These are phyloP conservation scores for Globisporangium orthogonon DNA, from an alignment of 352 stramenopile species.

Conservation along the genomic window DNA sequence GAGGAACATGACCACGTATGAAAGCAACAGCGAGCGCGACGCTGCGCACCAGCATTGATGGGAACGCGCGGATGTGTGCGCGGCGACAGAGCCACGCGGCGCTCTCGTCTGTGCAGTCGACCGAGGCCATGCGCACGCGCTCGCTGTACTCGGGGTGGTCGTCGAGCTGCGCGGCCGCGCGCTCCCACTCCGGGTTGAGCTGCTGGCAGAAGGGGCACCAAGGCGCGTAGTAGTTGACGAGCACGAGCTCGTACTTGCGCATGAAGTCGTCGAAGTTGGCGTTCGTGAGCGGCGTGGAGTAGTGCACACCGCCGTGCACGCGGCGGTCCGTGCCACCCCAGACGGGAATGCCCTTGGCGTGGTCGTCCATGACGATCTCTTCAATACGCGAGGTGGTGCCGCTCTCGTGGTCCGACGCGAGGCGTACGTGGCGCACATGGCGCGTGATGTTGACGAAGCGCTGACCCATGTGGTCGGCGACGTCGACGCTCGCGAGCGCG, in stretches of 20 bases:
- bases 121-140: slow-evolving; percentile 70
- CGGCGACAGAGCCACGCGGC: slow-evolving; percentile 59
- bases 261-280: slow-evolving; percentile 76
- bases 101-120: slow-evolving; percentile 71
- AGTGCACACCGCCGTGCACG: slow-evolving; percentile 50
- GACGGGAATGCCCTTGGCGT: slow-evolving; percentile 47
- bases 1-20: neutral
- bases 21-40: neutral
- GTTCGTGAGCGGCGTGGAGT: slow-evolving; percentile 61
- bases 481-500: slow-evolving; percentile 59
- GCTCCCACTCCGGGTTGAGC: slow-evolving; percentile 74
- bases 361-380: slow-evolving; percentile 66
- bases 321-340: slow-evolving; percentile 56
- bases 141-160: slow-evolving; percentile 79
- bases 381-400: slow-evolving; percentile 38
- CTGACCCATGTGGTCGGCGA: slow-evolving; percentile 80
- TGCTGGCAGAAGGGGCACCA: slow-evolving; percentile 77
- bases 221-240: slow-evolving; percentile 82
- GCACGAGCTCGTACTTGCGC: slow-evolving; percentile 77
- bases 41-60: slow-evolving; percentile 59
- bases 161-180: slow-evolving; percentile 53
- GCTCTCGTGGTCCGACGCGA: slow-evolving; percentile 26
- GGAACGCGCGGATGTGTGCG: slow-evolving; percentile 68
- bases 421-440: slow-evolving; percentile 71
- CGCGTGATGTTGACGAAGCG: slow-evolving; percentile 71